Conservation (phyloP, 345 rosid genomes). For the Bretschneidera sinensis region DNA sequence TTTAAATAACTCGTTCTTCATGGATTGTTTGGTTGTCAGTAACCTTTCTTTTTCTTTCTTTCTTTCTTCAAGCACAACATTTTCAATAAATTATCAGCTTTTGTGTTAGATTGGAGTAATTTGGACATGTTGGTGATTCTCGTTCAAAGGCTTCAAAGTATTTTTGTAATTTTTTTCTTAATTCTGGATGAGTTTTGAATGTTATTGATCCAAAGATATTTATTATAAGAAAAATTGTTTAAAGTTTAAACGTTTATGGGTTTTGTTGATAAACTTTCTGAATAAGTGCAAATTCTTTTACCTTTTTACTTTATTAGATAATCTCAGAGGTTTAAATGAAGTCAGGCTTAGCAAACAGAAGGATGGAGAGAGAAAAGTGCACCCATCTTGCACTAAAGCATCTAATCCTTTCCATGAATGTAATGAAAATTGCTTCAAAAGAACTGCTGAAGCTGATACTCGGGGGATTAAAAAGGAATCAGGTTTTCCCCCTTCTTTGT, state of each 20-base stretch:
- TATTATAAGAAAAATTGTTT: slow-evolving; percentile 2
- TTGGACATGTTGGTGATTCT: too few species aligned
- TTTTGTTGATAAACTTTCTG: slow-evolving; percentile 6
- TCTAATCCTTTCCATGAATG: slow-evolving; percentile 59
- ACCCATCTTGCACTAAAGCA: slow-evolving; percentile 40
- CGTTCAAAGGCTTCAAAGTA: too few species aligned
- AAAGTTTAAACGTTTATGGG: background rate
- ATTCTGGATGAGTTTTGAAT: background rate
- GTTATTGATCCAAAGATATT: background rate
- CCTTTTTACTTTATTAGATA: slow-evolving; percentile 25
- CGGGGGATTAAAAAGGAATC: slow-evolving; percentile 32
- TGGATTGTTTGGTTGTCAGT: too few species aligned
- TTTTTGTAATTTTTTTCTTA: too few species aligned
- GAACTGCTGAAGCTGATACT: slow-evolving; percentile 22
- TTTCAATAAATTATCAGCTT: too few species aligned
- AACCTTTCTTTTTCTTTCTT: too few species aligned
- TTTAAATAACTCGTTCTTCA: too few species aligned
- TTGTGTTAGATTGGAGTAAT: too few species aligned
- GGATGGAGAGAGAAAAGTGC: slow-evolving; percentile 34
- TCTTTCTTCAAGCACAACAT: background rate
- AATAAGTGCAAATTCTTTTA: slow-evolving; percentile 10
- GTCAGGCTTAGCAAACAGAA: slow-evolving; percentile 29
- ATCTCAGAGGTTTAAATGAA: slow-evolving; percentile 29
- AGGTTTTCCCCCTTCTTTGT: slow-evolving; percentile 29
- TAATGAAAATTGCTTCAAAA: slow-evolving; percentile 39